Evolutionary conservation across 2,329 filamentous ascomycete species (phyloP), one percentile per base, ranked within the genome.

Genomic region (Ceratocystis papillata): DNA sequence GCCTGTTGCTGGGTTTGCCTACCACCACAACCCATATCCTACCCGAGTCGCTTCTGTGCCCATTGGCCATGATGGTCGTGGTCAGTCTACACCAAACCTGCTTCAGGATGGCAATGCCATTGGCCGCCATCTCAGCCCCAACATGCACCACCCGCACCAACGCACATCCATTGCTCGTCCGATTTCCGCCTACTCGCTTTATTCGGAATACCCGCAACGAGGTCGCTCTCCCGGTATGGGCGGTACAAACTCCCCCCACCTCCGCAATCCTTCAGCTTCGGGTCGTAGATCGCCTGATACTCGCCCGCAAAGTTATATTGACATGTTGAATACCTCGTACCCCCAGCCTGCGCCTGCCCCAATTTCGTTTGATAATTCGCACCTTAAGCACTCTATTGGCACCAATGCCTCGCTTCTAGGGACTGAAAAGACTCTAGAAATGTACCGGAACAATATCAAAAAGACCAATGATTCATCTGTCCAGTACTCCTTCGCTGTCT

Each of bases 371-470:
- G 89, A 95, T 75, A 96, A 97, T 73, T 85, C 88, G 10, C 83
- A 88, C 69, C 78, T 99, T 62, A 87, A 90, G 68, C 85, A 82
- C 66, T 86, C 84, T 17, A 86, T 99, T 28, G 94, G 94, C 57
- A 88, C 85, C 73, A 96, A 96, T 77, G 93, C 93, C 2, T 96
- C 92, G 22, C 81, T 99, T 12, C 82, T 99, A 37, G 92, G 90
- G 72, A 87, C 90, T 44, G 89, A 93, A 73, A 92, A 97, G 77
- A 99, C 94, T 1, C 83, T 99, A 62, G 92, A 97, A 65, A 96
- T 97, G 93, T 99, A 99, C 75, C 84, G 93, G 57, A 87, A 88
- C 65, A 99, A 97, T 73, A 90, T 96, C 67, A 97, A 96, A 78
- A 99, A 99, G 79, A 96, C 94, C 2, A 94, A 88, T 69, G 91